A percentile compares a stretch with the other conserved stretches of the same genome.
These are phyloP conservation scores for Naganishia liquefaciens DNA, from an alignment of 1,284 basidiomycete species.

Conservation along the genomic window DNA sequence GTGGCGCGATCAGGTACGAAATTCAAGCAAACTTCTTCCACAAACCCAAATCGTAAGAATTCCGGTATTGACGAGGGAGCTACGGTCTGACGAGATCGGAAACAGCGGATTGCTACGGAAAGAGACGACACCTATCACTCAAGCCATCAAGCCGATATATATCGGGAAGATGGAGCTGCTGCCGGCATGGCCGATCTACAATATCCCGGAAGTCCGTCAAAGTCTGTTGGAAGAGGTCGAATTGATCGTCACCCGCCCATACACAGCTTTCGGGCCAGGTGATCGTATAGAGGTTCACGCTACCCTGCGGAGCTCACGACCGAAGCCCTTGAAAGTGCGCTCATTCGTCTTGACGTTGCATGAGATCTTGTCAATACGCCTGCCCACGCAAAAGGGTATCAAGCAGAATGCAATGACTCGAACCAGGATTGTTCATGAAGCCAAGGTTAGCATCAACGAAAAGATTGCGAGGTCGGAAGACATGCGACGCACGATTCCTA, in stretches of 20 bases:
- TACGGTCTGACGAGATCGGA: neutral
- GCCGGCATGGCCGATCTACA: constrained; percentile 84
- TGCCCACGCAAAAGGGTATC: constrained; percentile 34
- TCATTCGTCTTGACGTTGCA: constrained; percentile 76
- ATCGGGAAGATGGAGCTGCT: constrained; percentile 88
- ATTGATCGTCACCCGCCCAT: constrained; percentile 66
- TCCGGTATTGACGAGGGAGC: neutral
- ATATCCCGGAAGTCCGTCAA: constrained; percentile 72
- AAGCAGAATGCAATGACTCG: constrained; percentile 28
- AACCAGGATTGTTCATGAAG: constrained; percentile 54
- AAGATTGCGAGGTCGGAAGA: constrained; percentile 69
- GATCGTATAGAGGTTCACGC: constrained; percentile 73
- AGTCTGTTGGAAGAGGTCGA: constrained; percentile 66
- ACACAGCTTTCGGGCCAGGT: constrained; percentile 77
- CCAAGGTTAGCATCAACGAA: constrained; percentile 65
- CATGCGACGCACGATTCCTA: constrained; percentile 68
- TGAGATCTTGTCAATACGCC: constrained; percentile 62
- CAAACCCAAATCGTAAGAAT: constrained; percentile 71
- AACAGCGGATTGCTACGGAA: constrained; percentile 70
- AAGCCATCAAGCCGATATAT: constrained; percentile 66
- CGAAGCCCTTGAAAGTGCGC: constrained; percentile 70
- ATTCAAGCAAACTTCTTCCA: constrained; percentile 77
- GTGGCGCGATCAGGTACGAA: constrained; percentile 80
- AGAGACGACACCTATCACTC: constrained; percentile 63
- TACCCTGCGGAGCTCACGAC: constrained; percentile 56